These are phyloP conservation scores for Canavalia ensiformis DNA, from an alignment of 306 rosid species.

Conservation along the genomic window DNA sequence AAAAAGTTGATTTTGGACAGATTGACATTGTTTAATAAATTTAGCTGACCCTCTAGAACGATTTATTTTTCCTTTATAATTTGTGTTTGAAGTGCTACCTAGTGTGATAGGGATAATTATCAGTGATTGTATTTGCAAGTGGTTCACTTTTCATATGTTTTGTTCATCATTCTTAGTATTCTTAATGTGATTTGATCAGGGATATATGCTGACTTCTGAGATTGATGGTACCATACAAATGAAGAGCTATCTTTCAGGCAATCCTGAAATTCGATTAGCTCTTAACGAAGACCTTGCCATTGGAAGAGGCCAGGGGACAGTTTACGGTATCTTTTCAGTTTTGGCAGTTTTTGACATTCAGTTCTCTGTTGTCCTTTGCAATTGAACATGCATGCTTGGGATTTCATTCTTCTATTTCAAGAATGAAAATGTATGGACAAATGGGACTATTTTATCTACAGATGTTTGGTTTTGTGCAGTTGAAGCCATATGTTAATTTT, in stretches of 20 bases:
- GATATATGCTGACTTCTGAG: conserved; percentile 89
- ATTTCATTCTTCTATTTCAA: conserved; percentile 33
- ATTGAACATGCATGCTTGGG: conserved; percentile 29
- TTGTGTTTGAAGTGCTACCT: conserved; percentile 32
- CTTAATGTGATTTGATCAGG: conserved; percentile 63
- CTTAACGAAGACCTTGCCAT: conserved; percentile 86
- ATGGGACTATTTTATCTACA: background rate
- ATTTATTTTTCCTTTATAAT: background rate
- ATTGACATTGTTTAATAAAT: conserved; percentile 21
- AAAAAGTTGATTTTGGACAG: conserved; percentile 11
- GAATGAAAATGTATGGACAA: conserved; percentile 28
- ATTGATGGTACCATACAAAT: conserved; percentile 96
- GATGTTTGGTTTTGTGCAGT: conserved; percentile 30
- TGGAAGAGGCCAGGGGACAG: conserved; percentile 69
- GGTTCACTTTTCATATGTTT: conserved; percentile 26
- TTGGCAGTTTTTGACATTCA: conserved; percentile 34
- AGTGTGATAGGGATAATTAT: conserved; percentile 41
- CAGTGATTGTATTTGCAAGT: conserved; percentile 36
- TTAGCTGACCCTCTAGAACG: background rate
- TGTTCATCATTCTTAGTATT: conserved; percentile 29
- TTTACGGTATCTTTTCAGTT: conserved; percentile 59
- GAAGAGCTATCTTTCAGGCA: conserved; percentile 90
- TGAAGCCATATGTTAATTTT: conserved; percentile 11
- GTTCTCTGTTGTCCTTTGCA: conserved; percentile 19
- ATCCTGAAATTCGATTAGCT: conserved; percentile 88